Evolutionary conservation across 345 rosid genomes (phyloP).

Genomic region (Adansonia digitata): DNA sequence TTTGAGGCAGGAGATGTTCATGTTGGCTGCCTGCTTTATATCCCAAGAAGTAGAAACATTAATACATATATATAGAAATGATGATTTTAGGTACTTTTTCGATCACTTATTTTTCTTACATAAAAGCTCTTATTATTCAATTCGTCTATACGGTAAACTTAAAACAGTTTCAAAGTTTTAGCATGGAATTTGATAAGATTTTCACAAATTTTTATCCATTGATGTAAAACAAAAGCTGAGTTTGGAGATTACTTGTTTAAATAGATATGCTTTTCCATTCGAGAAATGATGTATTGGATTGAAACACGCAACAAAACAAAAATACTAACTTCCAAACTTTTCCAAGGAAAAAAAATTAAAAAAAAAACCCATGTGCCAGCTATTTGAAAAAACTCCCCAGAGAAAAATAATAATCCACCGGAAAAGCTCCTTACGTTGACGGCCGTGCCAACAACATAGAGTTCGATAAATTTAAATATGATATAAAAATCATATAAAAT

Average conservation of each 20-base stretch:
- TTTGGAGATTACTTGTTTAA: neutral
- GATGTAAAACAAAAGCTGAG: too few relatives aligned
- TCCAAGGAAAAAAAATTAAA: too few relatives aligned
- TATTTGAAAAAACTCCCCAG: neutral
- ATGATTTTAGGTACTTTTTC: neutral
- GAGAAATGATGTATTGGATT: neutral
- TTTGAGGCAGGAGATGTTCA: neutral
- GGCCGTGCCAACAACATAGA: too few relatives aligned
- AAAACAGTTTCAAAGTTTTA: too few relatives aligned
- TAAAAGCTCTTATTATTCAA: too few relatives aligned
- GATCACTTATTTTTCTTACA: neutral
- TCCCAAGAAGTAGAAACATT: too few relatives aligned
- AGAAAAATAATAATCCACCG: neutral
- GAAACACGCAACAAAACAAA: neutral
- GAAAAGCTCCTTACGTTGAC: too few relatives aligned
- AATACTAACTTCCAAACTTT: neutral
- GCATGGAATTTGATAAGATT: too few relatives aligned
- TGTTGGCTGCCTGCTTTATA: neutral
- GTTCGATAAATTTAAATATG: too few relatives aligned
- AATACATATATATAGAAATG: neutral
- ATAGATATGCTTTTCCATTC: neutral
- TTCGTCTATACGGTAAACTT: too few relatives aligned
- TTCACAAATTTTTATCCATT: too few relatives aligned
- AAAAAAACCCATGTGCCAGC: neutral
- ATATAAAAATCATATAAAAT: too few relatives aligned